These are phyloP conservation scores for Magnolia changhungtana DNA, from an alignment of 164 flowering plant genomes.

Conservation along the genomic window DNA sequence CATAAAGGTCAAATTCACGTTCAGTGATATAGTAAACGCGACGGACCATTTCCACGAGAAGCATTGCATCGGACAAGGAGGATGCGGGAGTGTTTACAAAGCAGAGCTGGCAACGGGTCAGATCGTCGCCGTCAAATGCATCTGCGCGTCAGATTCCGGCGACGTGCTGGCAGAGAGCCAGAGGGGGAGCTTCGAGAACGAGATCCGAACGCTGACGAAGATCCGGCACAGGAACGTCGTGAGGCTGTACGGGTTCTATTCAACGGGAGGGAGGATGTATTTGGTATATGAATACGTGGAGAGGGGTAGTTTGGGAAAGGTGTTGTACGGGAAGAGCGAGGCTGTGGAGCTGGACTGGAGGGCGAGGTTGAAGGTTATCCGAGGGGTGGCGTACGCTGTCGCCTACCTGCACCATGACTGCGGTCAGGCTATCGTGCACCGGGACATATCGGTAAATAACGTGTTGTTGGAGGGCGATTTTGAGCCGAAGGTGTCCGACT, in stretches of 20 bases:
- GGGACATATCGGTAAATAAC: slow-evolving; percentile 18
- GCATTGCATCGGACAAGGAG: slow-evolving; percentile 26
- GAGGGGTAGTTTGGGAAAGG: slow-evolving; percentile 23
- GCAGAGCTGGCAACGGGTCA: slow-evolving; percentile 16
- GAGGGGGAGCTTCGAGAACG: slow-evolving; percentile 20
- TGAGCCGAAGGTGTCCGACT: slow-evolving; percentile 22
- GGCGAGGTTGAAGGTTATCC: slow-evolving; percentile 18
- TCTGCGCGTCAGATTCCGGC: slow-evolving; percentile 10
- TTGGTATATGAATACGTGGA: slow-evolving; percentile 33
- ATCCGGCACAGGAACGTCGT: slow-evolving; percentile 37
- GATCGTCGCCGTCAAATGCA: slow-evolving; percentile 21
- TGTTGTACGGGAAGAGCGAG: slow-evolving; percentile 7
- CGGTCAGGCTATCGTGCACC: slow-evolving; percentile 2
- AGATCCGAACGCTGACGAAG: slow-evolving; percentile 16
- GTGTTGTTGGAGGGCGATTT: slow-evolving; percentile 21
- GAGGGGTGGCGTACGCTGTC: slow-evolving; percentile 25
- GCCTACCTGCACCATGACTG: slow-evolving; percentile 18
- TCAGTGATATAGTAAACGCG: slow-evolving; percentile 20
- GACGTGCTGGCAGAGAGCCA: neutral
- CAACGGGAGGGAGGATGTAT: slow-evolving; percentile 15
- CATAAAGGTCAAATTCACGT: slow-evolving; percentile 11
- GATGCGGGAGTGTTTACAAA: slow-evolving; percentile 29
- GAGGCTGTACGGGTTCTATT: slow-evolving; percentile 30
- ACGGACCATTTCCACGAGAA: slow-evolving; percentile 25
- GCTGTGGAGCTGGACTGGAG: slow-evolving; percentile 18